phyloP scores from a whole-genome alignment of 106 monocot genomes.

The Platanthera guangdongensis region DNA sequence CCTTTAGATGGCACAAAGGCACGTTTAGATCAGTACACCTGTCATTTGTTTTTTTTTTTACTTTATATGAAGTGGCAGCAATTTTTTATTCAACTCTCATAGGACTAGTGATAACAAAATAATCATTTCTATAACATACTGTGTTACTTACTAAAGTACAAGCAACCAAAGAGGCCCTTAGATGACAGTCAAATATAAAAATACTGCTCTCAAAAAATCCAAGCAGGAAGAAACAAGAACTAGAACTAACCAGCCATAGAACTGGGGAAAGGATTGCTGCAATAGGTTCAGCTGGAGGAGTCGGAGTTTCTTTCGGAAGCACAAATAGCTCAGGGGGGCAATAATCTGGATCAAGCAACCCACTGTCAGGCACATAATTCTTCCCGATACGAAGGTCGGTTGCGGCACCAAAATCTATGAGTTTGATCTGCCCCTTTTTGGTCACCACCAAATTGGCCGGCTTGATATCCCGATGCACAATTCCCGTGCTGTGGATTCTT shows the following conservation, averaged over 20 bases:
- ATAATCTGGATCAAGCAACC: slow-evolving; percentile 79
- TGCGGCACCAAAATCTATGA: slow-evolving; percentile 93
- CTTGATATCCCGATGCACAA: slow-evolving; percentile 94
- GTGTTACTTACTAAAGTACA: no score
- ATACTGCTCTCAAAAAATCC: neutral
- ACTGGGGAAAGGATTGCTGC: slow-evolving; percentile 88
- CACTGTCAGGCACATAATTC: slow-evolving; percentile 70
- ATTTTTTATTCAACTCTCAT: no score
- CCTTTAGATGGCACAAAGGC: no score
- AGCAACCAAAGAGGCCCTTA: neutral
- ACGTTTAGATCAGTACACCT: no score
- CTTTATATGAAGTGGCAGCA: no score
- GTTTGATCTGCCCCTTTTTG: slow-evolving; percentile 76
- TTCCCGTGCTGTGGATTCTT: slow-evolving; percentile 75
- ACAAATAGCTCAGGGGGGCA: slow-evolving; percentile 85
- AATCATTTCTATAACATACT: no score
- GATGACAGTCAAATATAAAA: neutral
- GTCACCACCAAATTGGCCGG: slow-evolving; percentile 87
- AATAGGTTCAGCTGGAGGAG: slow-evolving; percentile 79
- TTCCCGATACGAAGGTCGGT: slow-evolving; percentile 94
- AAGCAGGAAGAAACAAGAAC: neutral
- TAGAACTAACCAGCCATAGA: slow-evolving; percentile 70
- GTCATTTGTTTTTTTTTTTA: no score
- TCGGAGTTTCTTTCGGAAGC: slow-evolving; percentile 84
- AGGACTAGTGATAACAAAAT: no score